Percentiles rank a stretch among this genome's conserved stretches.
phyloP scores from a whole-genome alignment of 805 yeast genomes.

The Pichia rugopelliculosa region DNA sequence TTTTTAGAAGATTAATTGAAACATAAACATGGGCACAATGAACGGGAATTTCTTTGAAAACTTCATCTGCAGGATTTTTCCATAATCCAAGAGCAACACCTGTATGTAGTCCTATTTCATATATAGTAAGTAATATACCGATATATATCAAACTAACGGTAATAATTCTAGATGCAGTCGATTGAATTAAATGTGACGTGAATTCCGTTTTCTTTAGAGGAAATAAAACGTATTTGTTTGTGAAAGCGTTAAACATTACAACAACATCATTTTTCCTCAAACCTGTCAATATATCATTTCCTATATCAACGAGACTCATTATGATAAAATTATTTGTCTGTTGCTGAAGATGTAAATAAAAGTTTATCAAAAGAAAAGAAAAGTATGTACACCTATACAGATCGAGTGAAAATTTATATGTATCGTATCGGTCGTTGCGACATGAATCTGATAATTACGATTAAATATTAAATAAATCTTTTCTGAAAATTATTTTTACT shows the following conservation, averaged over 20 bases:
- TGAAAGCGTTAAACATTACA: constrained; percentile 6
- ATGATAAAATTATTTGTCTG: neutral
- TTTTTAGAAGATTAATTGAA: constrained; percentile 36
- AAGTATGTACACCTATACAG: too few species aligned
- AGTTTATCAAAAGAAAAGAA: neutral
- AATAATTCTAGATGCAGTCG: constrained; percentile 18
- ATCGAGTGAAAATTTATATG: neutral
- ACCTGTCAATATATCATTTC: neutral
- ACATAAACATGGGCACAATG: constrained; percentile 72
- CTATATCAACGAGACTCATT: neutral
- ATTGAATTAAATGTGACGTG: constrained; percentile 19
- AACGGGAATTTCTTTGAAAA: constrained; percentile 64
- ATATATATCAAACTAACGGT: constrained; percentile 22
- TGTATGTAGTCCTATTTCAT: constrained; percentile 19
- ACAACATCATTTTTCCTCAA: neutral
- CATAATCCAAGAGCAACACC: constrained; percentile 23
- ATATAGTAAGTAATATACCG: constrained; percentile 15
- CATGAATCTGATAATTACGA: neutral
- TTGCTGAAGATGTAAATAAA: neutral
- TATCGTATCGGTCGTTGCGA: constrained; percentile 1
- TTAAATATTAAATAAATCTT: too few species aligned
- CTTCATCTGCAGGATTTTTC: constrained; percentile 37
- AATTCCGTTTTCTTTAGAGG: constrained; percentile 13
- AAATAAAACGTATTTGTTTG: constrained; percentile 11
- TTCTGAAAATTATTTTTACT: too few species aligned